These are phyloP conservation scores for Berkeleyomyces basicola DNA, from an alignment of 2,329 filamentous ascomycete species.

Conservation along the genomic window DNA sequence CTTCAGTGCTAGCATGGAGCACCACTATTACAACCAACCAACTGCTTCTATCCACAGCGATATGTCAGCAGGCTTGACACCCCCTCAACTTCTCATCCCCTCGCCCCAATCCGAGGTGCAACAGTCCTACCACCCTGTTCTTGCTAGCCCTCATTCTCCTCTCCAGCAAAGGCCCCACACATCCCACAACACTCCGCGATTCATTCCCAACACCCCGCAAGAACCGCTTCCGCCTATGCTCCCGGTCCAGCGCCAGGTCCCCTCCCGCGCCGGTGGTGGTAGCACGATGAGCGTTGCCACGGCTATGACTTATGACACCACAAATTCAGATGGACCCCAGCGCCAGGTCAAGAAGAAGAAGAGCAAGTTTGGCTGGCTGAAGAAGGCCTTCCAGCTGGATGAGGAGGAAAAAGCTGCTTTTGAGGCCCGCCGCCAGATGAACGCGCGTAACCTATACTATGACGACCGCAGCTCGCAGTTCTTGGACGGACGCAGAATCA, in stretches of 20 bases:
- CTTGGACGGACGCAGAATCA: conserved; percentile 31
- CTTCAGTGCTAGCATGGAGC: conserved; percentile 32
- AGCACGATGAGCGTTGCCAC: conserved; percentile 41
- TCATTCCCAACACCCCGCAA: conserved; percentile 3
- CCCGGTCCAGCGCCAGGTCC: conserved; percentile 28
- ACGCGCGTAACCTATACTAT: conserved; percentile 31
- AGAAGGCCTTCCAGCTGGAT: conserved; percentile 49
- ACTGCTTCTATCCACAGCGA: conserved; percentile 19
- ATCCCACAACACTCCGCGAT: conserved; percentile 21
- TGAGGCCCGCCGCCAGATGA: conserved; percentile 35
- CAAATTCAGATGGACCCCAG: conserved; percentile 17
- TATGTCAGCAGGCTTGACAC: conserved; percentile 6
- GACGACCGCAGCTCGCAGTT: conserved; percentile 35
- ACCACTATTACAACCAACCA: conserved; percentile 23
- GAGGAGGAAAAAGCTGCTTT: conserved; percentile 46
- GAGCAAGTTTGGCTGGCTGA: conserved; percentile 51
- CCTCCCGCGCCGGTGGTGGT: conserved; percentile 36
- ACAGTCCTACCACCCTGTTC: conserved; percentile 45
- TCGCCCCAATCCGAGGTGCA: conserved; percentile 24
- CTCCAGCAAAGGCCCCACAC: conserved; percentile 43
- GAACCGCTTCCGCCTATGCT: conserved; percentile 20
- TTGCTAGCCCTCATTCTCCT: conserved; percentile 46
- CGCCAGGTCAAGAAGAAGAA: conserved; percentile 45
- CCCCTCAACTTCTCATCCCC: conserved; percentile 13
- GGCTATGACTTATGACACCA: conserved; percentile 27